Percentiles rank a stretch among this genome's conserved stretches.
Evolutionary conservation across 331 rosid genomes (phyloP).

Genomic region (Quercus phellos): DNA sequence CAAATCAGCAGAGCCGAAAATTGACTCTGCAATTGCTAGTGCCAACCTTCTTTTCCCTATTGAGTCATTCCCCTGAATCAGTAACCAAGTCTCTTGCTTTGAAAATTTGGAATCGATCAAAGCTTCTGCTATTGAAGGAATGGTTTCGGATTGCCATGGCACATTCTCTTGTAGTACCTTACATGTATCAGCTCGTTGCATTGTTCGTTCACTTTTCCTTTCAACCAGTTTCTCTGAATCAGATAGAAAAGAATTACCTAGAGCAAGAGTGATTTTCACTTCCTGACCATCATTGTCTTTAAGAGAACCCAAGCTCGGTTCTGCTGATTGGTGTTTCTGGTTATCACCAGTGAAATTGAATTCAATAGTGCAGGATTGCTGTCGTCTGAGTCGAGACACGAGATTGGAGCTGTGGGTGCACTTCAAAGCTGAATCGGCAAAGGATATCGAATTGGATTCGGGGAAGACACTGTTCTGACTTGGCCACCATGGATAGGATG

Average conservation of each 20-base stretch:
- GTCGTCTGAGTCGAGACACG: slow-evolving; percentile 53
- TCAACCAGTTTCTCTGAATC: slow-evolving; percentile 51
- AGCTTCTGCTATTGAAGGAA: slow-evolving; percentile 71
- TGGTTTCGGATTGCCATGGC: slow-evolving; percentile 86
- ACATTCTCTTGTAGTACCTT: slow-evolving; percentile 78
- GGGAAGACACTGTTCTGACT: slow-evolving; percentile 36
- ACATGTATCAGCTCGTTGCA: slow-evolving; percentile 56
- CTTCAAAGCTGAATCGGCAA: slow-evolving; percentile 44
- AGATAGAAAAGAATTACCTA: slow-evolving; percentile 56
- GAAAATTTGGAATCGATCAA: slow-evolving; percentile 38
- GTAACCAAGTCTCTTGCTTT: slow-evolving; percentile 56
- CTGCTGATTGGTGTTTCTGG: slow-evolving; percentile 33
- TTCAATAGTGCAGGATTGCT: slow-evolving; percentile 75
- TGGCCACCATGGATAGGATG: slow-evolving; percentile 66
- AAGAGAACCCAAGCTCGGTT: slow-evolving; percentile 44
- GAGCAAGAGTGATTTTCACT: slow-evolving; percentile 73
- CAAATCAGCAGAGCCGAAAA: slow-evolving; percentile 59
- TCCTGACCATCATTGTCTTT: slow-evolving; percentile 61
- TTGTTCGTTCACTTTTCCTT: slow-evolving; percentile 42
- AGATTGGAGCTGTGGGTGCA: slow-evolving; percentile 34
- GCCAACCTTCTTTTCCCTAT: slow-evolving; percentile 71
- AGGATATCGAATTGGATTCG: slow-evolving; percentile 55
- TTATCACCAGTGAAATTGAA: slow-evolving; percentile 52
- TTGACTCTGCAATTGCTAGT: slow-evolving; percentile 59
- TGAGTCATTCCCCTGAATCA: slow-evolving; percentile 70